Base-by-base conservation (phyloP, 2,329 filamentous ascomycete genomes). In the Ophiobolus disseminans region DNA sequence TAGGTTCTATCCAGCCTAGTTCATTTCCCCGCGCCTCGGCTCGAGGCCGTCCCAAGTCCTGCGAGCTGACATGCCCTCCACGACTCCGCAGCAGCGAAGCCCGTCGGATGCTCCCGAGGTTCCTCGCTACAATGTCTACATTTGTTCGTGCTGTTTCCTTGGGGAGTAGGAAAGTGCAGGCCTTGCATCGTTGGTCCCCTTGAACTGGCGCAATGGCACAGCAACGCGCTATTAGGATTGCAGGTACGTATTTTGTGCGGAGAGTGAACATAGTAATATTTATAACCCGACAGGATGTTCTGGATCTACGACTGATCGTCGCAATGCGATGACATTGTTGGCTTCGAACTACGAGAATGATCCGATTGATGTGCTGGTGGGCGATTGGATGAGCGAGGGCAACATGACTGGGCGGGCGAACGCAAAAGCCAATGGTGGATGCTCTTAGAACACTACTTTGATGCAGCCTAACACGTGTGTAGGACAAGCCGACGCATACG, bases 401-500 rank as follows among this genome's bases (percentile, higher is more conserved):
- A 69, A 69, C 34, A 69, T 70, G 66, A 68, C 66, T 6, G 55
- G 54, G 7, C 48, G 63, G 22, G 63, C 60, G 1, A 60, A 64
- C 11, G 48, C 52, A 1, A 68, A 64, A 30, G 39, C 60, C 19
- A 59, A 55, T 31, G 58, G 64, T 65, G 53, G 2, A 19, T 2
- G 5, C 19, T 20, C n/a, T 23, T 10, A 21, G 17, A 19, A 10
- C 16, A 14, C 10, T 2, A 5, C 23, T 5, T 32, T 13, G 16
- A 13, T 32, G 10, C 9, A 4, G n/a, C 16, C 10, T 7, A 14
- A 32, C 8, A 32, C 7, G 2, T 3, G 8, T 3, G 16, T n/a
- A 66, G 59, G 53, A 7, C 58, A 63, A 25, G 45, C 58, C 5
- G 77, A 76, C 10, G 79, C 76, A 7, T 82, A 81, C 50, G 79